Percentiles rank a stretch among this genome's conserved stretches.
phyloP scores from a whole-genome alignment of 225 moss, liverwort and hornwort species.

The Sphagnum tenellum region DNA sequence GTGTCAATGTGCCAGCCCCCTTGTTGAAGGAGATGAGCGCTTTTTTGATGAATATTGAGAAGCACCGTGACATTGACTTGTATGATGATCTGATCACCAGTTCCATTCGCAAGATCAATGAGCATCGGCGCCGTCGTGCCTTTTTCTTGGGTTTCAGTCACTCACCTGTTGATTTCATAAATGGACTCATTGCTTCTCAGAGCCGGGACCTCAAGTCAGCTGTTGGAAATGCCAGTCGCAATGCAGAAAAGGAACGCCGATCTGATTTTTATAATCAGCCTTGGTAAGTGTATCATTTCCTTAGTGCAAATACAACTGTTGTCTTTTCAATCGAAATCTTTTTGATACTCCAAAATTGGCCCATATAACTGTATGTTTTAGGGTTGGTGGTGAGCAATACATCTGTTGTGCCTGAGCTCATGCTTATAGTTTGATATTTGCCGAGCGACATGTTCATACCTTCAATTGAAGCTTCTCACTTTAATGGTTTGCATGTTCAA shows the following conservation, averaged over 20 bases:
- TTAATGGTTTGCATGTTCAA: neutral
- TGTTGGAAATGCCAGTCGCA: constrained; percentile 77
- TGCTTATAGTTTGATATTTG: too few relatives aligned
- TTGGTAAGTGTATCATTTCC: constrained; percentile 35
- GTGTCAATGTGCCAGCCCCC: constrained; percentile 85
- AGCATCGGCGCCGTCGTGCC: constrained; percentile 87
- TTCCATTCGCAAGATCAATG: constrained; percentile 89
- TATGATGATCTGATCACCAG: constrained; percentile 75
- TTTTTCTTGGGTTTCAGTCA: constrained; percentile 96
- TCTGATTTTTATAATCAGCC: constrained; percentile 99
- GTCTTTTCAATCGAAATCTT: too few relatives aligned
- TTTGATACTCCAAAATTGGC: too few relatives aligned
- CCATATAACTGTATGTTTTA: too few relatives aligned
- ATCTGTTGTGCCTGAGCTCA: too few relatives aligned
- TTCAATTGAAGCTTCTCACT: neutral
- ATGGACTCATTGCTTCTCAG: constrained; percentile 92
- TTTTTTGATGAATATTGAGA: constrained; percentile 84
- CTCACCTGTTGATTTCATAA: constrained; percentile 93
- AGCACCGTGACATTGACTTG: constrained; percentile 79
- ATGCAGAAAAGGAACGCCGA: constrained; percentile 92
- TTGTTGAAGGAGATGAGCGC: constrained; percentile 90
- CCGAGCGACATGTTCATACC: neutral
- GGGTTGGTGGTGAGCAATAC: too few relatives aligned
- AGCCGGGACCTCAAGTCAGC: constrained; percentile 97
- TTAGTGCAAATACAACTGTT: too few relatives aligned